These are phyloP conservation scores for Paracamarosporium sp. DNA, from an alignment of 2,329 filamentous ascomycete genomes.

Conservation along the genomic window DNA sequence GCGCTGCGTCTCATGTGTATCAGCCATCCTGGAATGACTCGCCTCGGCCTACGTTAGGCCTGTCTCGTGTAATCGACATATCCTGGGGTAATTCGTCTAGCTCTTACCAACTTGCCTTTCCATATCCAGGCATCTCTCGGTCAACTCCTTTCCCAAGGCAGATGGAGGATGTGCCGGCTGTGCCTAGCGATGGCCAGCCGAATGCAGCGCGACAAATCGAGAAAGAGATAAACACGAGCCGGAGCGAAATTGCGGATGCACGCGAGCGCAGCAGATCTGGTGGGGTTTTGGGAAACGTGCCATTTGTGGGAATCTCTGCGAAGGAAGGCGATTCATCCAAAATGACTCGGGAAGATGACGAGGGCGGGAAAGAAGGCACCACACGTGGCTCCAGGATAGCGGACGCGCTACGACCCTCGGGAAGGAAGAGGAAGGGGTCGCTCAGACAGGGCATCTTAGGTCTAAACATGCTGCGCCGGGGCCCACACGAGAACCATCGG, in stretches of 20 bases:
- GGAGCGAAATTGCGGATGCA: slow-evolving; percentile 11
- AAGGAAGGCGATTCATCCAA: slow-evolving; percentile 26
- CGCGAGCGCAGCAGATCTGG: slow-evolving; percentile 66
- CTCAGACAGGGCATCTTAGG: slow-evolving; percentile 86
- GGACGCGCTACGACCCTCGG: slow-evolving; percentile 54
- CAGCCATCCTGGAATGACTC: not conserved
- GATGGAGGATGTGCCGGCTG: not conserved
- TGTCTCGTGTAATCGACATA: not conserved
- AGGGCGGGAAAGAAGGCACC: slow-evolving; percentile 1
- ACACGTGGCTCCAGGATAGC: not conserved
- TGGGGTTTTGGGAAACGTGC: slow-evolving; percentile 71
- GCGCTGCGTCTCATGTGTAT: not conserved
- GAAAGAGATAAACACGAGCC: slow-evolving; percentile 12
- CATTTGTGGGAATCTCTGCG: slow-evolving; percentile 67
- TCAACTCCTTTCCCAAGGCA: not conserved
- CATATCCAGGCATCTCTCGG: not conserved
- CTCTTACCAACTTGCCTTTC: not conserved
- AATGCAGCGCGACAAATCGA: slow-evolving; percentile 2
- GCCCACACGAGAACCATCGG: slow-evolving; percentile 33
- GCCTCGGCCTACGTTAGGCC: not conserved
- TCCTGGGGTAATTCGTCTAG: not conserved
- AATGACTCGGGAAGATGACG: slow-evolving; percentile 9
- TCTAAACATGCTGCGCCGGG: slow-evolving; percentile 58
- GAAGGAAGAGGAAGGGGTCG: slow-evolving; percentile 78
- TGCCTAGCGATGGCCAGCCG: slow-evolving; percentile 14